These are phyloP conservation scores for Polytolypa hystricis DNA, from an alignment of 2,329 filamentous ascomycete species.

Conservation along the genomic window DNA sequence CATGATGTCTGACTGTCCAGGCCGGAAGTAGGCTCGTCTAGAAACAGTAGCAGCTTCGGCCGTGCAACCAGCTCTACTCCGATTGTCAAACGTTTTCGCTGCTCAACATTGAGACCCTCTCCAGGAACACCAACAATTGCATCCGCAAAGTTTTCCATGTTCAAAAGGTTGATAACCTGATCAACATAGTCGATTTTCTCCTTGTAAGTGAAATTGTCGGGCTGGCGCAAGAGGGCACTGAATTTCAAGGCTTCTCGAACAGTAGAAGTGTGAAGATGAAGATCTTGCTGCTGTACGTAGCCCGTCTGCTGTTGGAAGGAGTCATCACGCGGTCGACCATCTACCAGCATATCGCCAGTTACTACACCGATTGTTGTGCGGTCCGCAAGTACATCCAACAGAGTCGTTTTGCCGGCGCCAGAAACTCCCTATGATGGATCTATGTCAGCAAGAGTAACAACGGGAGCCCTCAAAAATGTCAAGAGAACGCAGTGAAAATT, in stretches of 20 bases:
- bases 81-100: constrained; percentile 71
- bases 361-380: constrained; percentile 87
- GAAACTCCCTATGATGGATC: constrained; percentile 57
- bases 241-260: constrained; percentile 82
- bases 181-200: constrained; percentile 84
- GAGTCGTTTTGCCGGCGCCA: constrained; percentile 83
- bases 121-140: constrained; percentile 87
- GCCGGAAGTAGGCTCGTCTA: constrained; percentile 90
- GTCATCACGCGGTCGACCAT: constrained; percentile 58
- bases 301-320: constrained; percentile 79
- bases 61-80: constrained; percentile 89
- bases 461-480: constrained; percentile 38
- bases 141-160: constrained; percentile 84
- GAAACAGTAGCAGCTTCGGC: constrained; percentile 75
- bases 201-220: constrained; percentile 53
- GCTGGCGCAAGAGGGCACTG: constrained; percentile 74
- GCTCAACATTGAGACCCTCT: constrained; percentile 54
- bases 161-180: constrained; percentile 78
- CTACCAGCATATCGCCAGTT: constrained; percentile 74
- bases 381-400: constrained; percentile 74
- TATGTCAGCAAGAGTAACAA: constrained; percentile 53
- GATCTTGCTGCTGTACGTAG: constrained; percentile 71
- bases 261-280: constrained; percentile 73
- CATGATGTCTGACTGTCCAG: constrained; percentile 87
- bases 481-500: constrained; percentile 12